phyloP scores from a whole-genome alignment of 116 monocot species.

The Dioscorea cayenensis region DNA sequence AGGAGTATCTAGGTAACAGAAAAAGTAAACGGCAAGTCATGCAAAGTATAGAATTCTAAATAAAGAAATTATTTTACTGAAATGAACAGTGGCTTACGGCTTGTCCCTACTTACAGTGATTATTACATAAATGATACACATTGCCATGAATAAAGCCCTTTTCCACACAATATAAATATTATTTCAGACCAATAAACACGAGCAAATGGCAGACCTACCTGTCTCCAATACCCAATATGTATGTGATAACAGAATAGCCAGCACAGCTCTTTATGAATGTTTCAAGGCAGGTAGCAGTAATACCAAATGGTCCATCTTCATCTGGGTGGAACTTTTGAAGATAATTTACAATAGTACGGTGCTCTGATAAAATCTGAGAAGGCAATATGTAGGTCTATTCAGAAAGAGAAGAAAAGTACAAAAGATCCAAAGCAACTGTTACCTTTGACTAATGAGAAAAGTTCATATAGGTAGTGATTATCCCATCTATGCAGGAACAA shows the following conservation, averaged over 20 bases:
- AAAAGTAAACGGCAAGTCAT: too few relatives aligned
- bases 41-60: too few relatives aligned
- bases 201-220: conserved; percentile 31
- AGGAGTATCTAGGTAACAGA: too few relatives aligned
- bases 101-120: neutral
- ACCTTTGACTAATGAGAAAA: neutral
- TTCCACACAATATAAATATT: neutral
- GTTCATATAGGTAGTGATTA: neutral
- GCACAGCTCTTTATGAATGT: conserved; percentile 99
- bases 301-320: conserved; percentile 94
- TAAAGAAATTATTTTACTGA: too few relatives aligned
- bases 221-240: conserved; percentile 95
- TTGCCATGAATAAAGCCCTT: neutral
- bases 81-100: neutral
- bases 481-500: neutral
- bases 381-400: neutral
- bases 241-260: conserved; percentile 98
- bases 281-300: conserved; percentile 89
- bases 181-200: neutral
- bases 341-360: conserved; percentile 79
- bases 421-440: neutral
- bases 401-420: neutral
- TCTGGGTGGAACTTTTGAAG: conserved; percentile 93
- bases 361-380: conserved; percentile 80
- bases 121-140: neutral